phyloP scores from a whole-genome alignment of 1,139 yeast genomes.

The Hanseniaspora gamundiae region DNA sequence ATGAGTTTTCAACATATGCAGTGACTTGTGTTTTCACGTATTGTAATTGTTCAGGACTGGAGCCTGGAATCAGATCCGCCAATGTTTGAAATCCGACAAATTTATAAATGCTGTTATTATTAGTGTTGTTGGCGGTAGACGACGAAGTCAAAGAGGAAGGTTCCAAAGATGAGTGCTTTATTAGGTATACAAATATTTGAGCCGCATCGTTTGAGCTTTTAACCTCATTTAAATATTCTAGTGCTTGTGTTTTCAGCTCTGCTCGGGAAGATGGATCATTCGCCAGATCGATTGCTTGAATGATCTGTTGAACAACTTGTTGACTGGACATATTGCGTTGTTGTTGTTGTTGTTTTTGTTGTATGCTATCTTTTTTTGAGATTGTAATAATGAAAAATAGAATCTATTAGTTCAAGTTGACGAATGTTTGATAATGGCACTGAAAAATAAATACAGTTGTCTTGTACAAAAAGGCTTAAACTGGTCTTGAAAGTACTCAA shows the following conservation, averaged over 20 bases:
- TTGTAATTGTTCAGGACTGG: not conserved
- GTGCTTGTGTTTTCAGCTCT: constrained; percentile 67
- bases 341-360: not conserved
- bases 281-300: constrained; percentile 88
- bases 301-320: constrained; percentile 72
- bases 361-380: not conserved
- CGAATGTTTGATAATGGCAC: too few species aligned
- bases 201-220: constrained; percentile 72
- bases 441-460: too few species aligned
- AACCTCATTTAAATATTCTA: constrained; percentile 63
- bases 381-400: not conserved
- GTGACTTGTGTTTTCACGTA: constrained; percentile 3
- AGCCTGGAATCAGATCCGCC: constrained; percentile 36
- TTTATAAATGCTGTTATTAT: constrained; percentile 41
- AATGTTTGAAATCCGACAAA: constrained; percentile 79
- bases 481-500: too few species aligned
- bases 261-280: constrained; percentile 59
- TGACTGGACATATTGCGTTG: constrained; percentile 4
- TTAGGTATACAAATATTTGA: constrained; percentile 57
- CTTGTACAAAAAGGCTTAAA: too few species aligned
- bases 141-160: not conserved
- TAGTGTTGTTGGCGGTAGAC: constrained; percentile 9
- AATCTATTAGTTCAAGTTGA: too few species aligned
- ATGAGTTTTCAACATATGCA: not conserved
- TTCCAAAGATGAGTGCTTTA: constrained; percentile 24